A percentile compares a stretch with the other conserved stretches of the same genome.
phyloP scores from a whole-genome alignment of 768 basidiomycete species.

The Lactifluus hygrophoroides region DNA sequence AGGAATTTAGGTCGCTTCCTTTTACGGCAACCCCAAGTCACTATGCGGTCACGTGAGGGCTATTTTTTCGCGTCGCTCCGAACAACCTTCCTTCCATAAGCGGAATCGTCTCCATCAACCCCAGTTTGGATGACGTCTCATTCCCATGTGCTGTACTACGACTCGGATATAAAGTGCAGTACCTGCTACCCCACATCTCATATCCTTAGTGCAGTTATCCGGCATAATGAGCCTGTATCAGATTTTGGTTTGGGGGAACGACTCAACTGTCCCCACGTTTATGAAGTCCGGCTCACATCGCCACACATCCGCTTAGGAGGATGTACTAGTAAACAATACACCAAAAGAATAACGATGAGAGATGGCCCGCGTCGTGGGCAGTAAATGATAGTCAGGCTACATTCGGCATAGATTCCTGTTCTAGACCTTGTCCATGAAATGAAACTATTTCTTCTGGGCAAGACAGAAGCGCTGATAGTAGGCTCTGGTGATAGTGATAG shows the following conservation, averaged over 20 bases:
- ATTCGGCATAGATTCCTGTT: too few relatives aligned
- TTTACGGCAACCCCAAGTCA: slow-evolving; percentile 18
- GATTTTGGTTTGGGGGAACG: not conserved
- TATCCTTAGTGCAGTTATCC: not conserved
- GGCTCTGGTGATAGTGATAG: too few relatives aligned
- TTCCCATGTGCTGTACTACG: not conserved
- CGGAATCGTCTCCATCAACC: not conserved
- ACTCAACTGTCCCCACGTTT: not conserved
- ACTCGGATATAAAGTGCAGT: too few relatives aligned
- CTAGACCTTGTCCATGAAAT: too few relatives aligned
- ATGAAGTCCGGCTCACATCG: not conserved
- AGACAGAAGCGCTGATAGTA: not conserved
- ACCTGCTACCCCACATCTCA: too few relatives aligned
- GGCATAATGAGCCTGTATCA: not conserved
- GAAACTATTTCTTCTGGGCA: not conserved
- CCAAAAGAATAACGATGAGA: not conserved
- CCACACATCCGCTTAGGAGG: not conserved
- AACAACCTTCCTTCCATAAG: not conserved
- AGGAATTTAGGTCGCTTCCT: slow-evolving; percentile 7
- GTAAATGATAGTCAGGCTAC: not conserved
- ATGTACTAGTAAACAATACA: not conserved
- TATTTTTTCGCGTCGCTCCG: not conserved
- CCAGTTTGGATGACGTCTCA: not conserved
- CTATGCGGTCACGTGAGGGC: slow-evolving; percentile 12
- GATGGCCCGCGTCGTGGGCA: not conserved